Percentiles rank a stretch among this genome's conserved stretches.
Conservation (phyloP, 148 eudicot species). For the Silene latifolia region DNA sequence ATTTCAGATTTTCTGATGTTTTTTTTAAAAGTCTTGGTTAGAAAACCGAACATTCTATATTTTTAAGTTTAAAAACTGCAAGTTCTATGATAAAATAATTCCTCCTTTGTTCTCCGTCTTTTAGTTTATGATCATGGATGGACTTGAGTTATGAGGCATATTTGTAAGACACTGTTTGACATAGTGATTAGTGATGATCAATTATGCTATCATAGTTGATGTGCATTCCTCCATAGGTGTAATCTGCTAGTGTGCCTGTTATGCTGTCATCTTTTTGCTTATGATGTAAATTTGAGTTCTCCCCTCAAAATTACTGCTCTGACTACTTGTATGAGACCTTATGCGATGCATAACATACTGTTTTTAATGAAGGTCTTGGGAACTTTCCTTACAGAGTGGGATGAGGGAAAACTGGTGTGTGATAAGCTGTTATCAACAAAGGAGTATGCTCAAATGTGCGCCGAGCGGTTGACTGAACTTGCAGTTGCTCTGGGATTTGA, state of each 20-base stretch:
- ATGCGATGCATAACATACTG: conserved; percentile 7
- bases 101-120: no score
- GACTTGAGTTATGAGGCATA: no score
- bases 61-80: no score
- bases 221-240: no score
- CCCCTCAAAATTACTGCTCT: neutral
- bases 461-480: conserved; percentile 79
- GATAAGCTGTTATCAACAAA: conserved; percentile 48
- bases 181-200: no score
- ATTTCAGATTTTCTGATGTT: no score
- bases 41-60: no score
- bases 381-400: conserved; percentile 91
- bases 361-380: conserved; percentile 65
- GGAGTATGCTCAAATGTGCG: conserved; percentile 73
- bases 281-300: neutral
- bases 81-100: no score
- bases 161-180: no score
- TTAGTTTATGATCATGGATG: no score
- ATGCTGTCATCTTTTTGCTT: neutral
- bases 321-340: neutral
- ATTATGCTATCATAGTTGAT: no score
- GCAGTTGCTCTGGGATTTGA: conserved; percentile 86
- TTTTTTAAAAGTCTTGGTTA: no score
- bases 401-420: conserved; percentile 59
- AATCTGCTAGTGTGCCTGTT: neutral